These are phyloP conservation scores for Sugiyamaella castrensis DNA, from an alignment of 1,139 yeast genomes.

Conservation along the genomic window DNA sequence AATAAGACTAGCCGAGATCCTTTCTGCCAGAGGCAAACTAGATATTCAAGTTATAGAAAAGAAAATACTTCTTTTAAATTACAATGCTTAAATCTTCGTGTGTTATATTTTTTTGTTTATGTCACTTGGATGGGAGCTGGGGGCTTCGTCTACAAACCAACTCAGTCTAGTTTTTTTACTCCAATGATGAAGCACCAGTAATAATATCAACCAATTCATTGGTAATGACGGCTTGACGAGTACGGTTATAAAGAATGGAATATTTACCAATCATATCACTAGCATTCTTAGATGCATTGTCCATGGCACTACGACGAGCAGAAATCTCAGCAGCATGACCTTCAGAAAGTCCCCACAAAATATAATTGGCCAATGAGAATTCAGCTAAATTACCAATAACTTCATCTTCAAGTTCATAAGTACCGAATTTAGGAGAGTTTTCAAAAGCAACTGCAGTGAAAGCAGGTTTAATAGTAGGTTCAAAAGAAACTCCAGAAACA, in stretches of 20 bases:
- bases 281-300: constrained; percentile 98
- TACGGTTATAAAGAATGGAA: constrained; percentile 97
- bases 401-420: constrained; percentile 80
- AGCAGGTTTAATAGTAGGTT: constrained; percentile 69
- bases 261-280: constrained; percentile 97
- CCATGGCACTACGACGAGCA: constrained; percentile 99
- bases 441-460: constrained; percentile 72
- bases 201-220: constrained; percentile 99
- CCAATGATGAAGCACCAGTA: constrained; percentile 99
- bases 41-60: too few relatives aligned
- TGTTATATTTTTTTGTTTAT: neutral
- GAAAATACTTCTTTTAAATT: neutral
- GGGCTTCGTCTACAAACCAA: neutral
- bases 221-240: constrained; percentile 99
- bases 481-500: constrained; percentile 83
- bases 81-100: constrained; percentile 1
- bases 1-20: too few relatives aligned
- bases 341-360: constrained; percentile 91
- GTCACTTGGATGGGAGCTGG: neutral
- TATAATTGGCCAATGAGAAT: constrained; percentile 85
- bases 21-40: too few relatives aligned
- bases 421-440: constrained; percentile 80
- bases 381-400: constrained; percentile 56
- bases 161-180: constrained; percentile 43
- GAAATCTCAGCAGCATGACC: constrained; percentile 98